These are phyloP conservation scores for Plantago major DNA, from an alignment of 257 asterid species.

Conservation along the genomic window DNA sequence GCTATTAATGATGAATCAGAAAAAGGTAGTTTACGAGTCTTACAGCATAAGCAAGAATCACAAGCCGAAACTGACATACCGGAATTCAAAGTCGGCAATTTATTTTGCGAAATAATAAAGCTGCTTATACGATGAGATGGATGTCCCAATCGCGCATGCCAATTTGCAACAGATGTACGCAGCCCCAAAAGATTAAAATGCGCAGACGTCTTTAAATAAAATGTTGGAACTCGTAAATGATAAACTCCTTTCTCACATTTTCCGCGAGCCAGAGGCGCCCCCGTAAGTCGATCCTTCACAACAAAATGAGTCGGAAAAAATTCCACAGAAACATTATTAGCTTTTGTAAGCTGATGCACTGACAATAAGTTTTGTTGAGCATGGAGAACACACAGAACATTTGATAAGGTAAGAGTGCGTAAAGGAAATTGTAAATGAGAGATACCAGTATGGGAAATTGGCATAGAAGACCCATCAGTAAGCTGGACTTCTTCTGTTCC, in stretches of 20 bases:
- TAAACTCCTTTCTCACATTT: not conserved
- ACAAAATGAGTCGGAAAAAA: too few relatives aligned
- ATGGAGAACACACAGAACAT: constrained; percentile 4
- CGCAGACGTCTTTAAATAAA: not conserved
- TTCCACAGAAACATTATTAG: too few relatives aligned
- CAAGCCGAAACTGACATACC: not conserved
- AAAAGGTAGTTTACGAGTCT: not conserved
- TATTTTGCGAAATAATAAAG: not conserved
- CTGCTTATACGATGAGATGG: not conserved
- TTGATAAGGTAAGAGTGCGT: not conserved
- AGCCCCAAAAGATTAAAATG: not conserved
- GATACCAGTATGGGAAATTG: not conserved
- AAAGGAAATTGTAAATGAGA: not conserved
- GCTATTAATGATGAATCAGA: not conserved
- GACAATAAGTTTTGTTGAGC: too few relatives aligned
- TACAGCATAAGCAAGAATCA: not conserved
- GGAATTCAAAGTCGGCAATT: not conserved
- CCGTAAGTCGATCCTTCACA: too few relatives aligned
- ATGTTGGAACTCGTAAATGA: not conserved
- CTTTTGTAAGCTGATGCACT: too few relatives aligned
- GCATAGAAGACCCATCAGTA: not conserved
- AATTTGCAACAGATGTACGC: not conserved
- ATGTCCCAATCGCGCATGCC: constrained; percentile 3
- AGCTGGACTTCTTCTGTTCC: not conserved
- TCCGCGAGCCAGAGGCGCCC: too few relatives aligned